These are phyloP conservation scores for Aquilaria sinensis DNA, from an alignment of 345 rosid genomes.

Conservation along the genomic window DNA sequence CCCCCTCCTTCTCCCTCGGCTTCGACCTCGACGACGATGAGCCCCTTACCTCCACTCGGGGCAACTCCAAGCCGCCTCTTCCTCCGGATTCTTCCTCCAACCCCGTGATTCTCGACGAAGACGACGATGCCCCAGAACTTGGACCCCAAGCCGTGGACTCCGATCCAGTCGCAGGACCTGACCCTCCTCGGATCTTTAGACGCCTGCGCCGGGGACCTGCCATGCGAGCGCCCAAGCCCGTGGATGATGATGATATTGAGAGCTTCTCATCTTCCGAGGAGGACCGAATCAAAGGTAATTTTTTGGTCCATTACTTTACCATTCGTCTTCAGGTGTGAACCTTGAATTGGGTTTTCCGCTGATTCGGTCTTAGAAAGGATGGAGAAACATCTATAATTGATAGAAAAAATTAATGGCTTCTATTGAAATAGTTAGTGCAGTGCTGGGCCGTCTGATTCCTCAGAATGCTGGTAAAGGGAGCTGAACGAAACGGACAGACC, in stretches of 20 bases:
- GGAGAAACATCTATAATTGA: no score
- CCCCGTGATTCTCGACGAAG: slow-evolving; percentile 9
- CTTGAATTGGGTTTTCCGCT: slow-evolving; percentile 7
- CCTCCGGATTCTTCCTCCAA: slow-evolving; percentile 15
- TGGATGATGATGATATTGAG: slow-evolving; percentile 66
- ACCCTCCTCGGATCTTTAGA: slow-evolving; percentile 42
- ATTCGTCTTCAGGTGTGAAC: background rate
- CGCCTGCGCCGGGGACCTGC: slow-evolving; percentile 52
- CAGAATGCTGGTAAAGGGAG: no score
- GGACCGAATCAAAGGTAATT: slow-evolving; percentile 30
- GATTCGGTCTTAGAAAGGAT: no score
- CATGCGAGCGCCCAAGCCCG: slow-evolving; percentile 7
- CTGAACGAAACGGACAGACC: no score
- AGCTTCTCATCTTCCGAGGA: slow-evolving; percentile 81
- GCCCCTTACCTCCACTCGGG: slow-evolving; percentile 8
- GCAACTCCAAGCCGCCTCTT: background rate
- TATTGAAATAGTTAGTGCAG: no score
- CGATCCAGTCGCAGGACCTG: slow-evolving; percentile 31
- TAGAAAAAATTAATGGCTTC: no score
- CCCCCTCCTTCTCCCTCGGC: slow-evolving; percentile 91
- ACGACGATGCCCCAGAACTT: slow-evolving; percentile 1
- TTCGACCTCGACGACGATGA: slow-evolving; percentile 50
- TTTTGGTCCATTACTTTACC: background rate
- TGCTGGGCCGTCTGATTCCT: no score
- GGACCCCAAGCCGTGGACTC: slow-evolving; percentile 36